phyloP scores from a whole-genome alignment of 139 green algal species.

The Ulvella scutata region DNA sequence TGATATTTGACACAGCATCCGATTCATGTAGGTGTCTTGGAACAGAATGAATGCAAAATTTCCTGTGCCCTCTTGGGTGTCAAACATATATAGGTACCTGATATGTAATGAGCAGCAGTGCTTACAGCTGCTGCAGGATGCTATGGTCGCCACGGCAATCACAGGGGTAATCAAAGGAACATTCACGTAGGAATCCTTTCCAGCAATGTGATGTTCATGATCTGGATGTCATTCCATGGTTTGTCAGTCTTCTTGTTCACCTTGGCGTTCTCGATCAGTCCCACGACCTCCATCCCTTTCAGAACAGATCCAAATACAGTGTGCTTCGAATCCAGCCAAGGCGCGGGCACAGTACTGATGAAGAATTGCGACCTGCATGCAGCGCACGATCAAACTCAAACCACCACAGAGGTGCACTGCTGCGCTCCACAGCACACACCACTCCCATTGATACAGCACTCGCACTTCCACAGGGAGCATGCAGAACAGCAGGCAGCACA shows the following conservation, averaged over 20 bases:
- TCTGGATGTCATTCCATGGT: constrained; percentile 86
- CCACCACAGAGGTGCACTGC: background rate
- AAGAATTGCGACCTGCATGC: constrained; percentile 62
- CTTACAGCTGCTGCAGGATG: too few relatives aligned
- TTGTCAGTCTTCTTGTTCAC: constrained; percentile 73
- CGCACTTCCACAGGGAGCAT: background rate
- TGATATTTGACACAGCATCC: too few relatives aligned
- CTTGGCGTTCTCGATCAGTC: constrained; percentile 81
- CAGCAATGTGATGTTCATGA: constrained; percentile 61
- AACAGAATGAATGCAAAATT: too few relatives aligned
- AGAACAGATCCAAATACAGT: constrained; percentile 58
- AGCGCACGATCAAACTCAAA: background rate
- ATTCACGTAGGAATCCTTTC: constrained; percentile 7
- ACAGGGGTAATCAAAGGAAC: too few relatives aligned
- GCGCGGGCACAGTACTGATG: constrained; percentile 76
- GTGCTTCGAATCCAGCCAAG: constrained; percentile 69
- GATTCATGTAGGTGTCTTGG: too few relatives aligned
- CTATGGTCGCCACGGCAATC: too few relatives aligned
- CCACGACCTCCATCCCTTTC: constrained; percentile 82
- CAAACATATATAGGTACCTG: too few relatives aligned
- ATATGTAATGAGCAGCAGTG: too few relatives aligned
- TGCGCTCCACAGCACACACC: background rate
- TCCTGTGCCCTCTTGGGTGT: too few relatives aligned
- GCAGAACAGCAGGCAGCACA: constrained; percentile 1
- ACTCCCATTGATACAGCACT: background rate